A percentile compares a stretch with the other conserved stretches of the same genome.
Conservation (phyloP, 768 basidiomycete genomes). For the Paxillus rubicundulus region DNA sequence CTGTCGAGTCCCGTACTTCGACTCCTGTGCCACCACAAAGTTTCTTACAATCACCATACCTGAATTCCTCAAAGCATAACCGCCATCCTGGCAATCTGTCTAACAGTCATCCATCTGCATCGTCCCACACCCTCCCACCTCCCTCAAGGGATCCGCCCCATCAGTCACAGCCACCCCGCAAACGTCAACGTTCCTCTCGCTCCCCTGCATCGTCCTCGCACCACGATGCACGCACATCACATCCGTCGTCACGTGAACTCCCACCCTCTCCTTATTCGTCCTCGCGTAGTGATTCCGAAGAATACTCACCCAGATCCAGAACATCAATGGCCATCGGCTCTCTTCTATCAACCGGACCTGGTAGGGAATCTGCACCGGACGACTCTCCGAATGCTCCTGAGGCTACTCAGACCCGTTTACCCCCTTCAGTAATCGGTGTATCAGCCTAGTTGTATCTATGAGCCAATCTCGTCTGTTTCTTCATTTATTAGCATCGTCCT, state of each 20-base stretch:
- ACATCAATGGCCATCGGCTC: constrained; percentile 82
- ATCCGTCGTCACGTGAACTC: constrained; percentile 45
- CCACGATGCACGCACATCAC: constrained; percentile 28
- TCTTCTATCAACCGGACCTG: constrained; percentile 51
- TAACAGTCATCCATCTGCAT: constrained; percentile 19
- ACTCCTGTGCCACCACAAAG: constrained; percentile 26
- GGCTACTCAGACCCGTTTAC: constrained; percentile 15
- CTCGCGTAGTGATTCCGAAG: constrained; percentile 63
- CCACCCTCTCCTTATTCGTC: constrained; percentile 77
- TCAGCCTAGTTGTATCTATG: constrained; percentile 11
- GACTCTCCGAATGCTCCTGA: constrained; percentile 24
- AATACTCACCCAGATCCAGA: constrained; percentile 68
- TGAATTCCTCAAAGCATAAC: constrained; percentile 19
- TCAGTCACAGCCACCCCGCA: constrained; percentile 46
- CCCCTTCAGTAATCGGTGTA: constrained; percentile 21
- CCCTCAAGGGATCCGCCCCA: constrained; percentile 29
- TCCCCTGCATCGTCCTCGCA: constrained; percentile 51
- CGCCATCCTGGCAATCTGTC: constrained; percentile 14
- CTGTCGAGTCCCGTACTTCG: constrained; percentile 30
- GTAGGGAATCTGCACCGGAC: constrained; percentile 26
- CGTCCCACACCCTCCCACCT: constrained; percentile 6
- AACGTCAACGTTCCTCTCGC: constrained; percentile 61
- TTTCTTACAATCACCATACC: constrained; percentile 41
- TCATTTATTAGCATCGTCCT: constrained; percentile 20
- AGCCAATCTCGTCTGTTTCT: not conserved